These are phyloP conservation scores for Sporothrix dimorphospora DNA, from an alignment of 2,329 filamentous ascomycete genomes.

Conservation along the genomic window DNA sequence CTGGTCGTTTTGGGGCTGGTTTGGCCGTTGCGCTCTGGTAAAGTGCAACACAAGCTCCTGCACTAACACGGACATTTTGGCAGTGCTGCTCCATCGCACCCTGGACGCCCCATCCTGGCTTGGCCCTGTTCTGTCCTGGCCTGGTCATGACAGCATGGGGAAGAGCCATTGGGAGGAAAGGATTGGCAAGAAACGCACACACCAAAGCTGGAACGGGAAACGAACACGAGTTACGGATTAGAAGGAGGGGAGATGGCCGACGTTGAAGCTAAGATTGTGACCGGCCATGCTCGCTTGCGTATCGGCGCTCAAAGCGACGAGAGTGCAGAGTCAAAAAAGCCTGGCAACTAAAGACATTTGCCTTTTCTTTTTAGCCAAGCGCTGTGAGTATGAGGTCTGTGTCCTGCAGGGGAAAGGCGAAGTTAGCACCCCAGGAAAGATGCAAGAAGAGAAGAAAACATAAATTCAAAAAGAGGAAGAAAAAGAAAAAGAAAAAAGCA, in stretches of 20 bases:
- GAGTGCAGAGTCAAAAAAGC: neutral
- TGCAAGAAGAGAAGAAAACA: neutral
- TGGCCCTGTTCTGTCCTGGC: neutral
- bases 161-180: neutral
- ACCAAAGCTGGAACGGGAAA: neutral
- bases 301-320: neutral
- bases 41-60: neutral
- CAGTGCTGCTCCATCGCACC: neutral
- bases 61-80: conserved; percentile 3
- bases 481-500: neutral
- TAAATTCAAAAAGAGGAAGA: neutral
- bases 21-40: neutral
- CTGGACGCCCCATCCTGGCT: neutral
- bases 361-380: neutral
- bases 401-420: neutral
- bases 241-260: neutral
- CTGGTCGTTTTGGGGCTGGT: neutral
- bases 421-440: neutral
- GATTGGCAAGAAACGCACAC: neutral
- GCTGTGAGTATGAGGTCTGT: conserved; percentile 12
- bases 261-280: neutral
- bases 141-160: neutral
- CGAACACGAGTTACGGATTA: neutral
- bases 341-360: neutral
- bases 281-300: conserved; percentile 9